Percentiles rank a stretch among this genome's conserved stretches.
phyloP scores from a whole-genome alignment of 1,139 yeast genomes.

The Hansenula lynferdii region DNA sequence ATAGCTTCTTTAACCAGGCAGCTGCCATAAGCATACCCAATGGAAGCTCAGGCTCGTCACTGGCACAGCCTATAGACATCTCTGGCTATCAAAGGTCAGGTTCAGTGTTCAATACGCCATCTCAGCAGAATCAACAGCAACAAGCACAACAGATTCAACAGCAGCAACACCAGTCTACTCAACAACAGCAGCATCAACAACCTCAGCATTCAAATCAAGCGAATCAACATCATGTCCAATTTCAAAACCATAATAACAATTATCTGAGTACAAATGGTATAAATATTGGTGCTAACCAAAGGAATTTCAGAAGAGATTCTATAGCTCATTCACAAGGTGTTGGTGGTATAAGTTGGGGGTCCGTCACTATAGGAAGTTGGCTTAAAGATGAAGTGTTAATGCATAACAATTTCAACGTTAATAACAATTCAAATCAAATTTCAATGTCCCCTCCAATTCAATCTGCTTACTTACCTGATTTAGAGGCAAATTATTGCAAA shows the following conservation, averaged over 20 bases:
- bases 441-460: conserved; percentile 60
- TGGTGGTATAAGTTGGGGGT: conserved; percentile 99
- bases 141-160: conserved; percentile 5
- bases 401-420: conserved; percentile 24
- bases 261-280: conserved; percentile 17
- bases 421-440: conserved; percentile 18
- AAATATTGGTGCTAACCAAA: conserved; percentile 27
- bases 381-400: conserved; percentile 80
- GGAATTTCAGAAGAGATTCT: conserved; percentile 72
- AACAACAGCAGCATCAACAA: background rate
- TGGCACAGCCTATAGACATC: conserved; percentile 22
- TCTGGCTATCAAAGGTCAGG: conserved; percentile 18
- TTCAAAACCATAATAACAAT: conserved; percentile 2
- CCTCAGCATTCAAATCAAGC: conserved; percentile 3
- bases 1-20: conserved; percentile 11
- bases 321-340: conserved; percentile 96
- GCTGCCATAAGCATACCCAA: conserved; percentile 18
- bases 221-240: background rate
- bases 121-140: conserved; percentile 6
- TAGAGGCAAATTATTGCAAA: conserved; percentile 94
- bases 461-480: conserved; percentile 79
- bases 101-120: conserved; percentile 11
- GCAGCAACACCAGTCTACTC: too few species aligned
- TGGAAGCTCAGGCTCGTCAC: conserved; percentile 6
- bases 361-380: conserved; percentile 94